Evolutionary conservation across 768 basidiomycete species (phyloP), one percentile per base, ranked within the genome.

Genomic region (Tylopilus vinaceipallidus): DNA sequence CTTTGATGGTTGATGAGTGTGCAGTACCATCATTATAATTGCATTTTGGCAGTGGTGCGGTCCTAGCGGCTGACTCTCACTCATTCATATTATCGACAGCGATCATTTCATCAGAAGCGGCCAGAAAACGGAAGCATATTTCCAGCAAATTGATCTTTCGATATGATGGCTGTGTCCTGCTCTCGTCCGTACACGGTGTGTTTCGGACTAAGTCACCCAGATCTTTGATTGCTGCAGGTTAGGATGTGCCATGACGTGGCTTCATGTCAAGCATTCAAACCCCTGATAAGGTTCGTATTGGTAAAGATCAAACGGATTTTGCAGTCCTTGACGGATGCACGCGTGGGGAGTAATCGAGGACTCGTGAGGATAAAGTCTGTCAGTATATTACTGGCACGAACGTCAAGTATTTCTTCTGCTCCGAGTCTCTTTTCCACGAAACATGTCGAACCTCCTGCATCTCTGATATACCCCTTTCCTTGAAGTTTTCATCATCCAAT

Each of bases 401-500:
- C 27, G 27, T 29, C 27, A 29, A 29, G 27, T 29, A 29, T 29
- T 6, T 39, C 42, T 22, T 22, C 22, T 12, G 19, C 20, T 5
- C 26, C n/a, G 5, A 17, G 30, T 19, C 19, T 33, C 36, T 29
- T 11, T 27, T 41, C 16, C 35, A 47, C 16, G n/a, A 10, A 51
- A 33, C 8, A 65, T 62, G 60, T 37, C 40, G 27, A 32, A 38
- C 30, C 34, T 47, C 41, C 40, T 42, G n/a, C n/a, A n/a, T n/a
- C n/a, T n/a, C n/a, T n/a, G n/a, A n/a, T n/a, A n/a, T n/a, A n/a
- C n/a, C n/a, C n/a, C n/a, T n/a, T n/a, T n/a, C n/a, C n/a, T n/a
- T n/a, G n/a, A n/a, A n/a, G n/a, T n/a, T n/a, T 17, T 71, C 63
- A 35, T 49, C 67, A 23, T 44, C 54, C 46, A 47, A 60, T 30